Conservation (phyloP, 192 early-diverging fungal genomes). For the Pilaira anomala region DNA sequence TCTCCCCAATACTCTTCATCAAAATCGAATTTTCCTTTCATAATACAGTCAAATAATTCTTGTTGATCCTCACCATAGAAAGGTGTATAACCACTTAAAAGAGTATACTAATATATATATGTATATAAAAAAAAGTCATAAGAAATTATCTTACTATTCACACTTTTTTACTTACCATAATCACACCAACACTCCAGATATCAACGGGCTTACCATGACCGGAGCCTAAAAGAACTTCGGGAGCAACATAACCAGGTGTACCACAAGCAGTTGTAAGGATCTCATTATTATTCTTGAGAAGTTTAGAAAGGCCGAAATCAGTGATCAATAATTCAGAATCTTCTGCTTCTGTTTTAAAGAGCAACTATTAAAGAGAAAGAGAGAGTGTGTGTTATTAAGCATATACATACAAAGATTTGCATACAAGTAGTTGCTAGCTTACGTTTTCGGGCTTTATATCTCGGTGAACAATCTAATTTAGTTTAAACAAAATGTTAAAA, state of each 20-base stretch:
- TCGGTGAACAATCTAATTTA: constrained; percentile 67
- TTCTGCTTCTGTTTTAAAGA: constrained; percentile 45
- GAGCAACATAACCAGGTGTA: constrained; percentile 61
- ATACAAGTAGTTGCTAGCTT: no score
- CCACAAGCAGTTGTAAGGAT: constrained; percentile 66
- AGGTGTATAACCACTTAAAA: constrained; percentile 72
- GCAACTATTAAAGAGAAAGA: constrained; percentile 20
- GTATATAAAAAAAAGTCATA: no score
- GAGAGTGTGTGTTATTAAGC: not conserved
- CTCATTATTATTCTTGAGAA: constrained; percentile 52
- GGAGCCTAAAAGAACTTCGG: constrained; percentile 61
- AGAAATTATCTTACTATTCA: not conserved
- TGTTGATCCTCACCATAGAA: constrained; percentile 60
- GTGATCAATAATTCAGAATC: constrained; percentile 59
- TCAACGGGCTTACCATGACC: constrained; percentile 67
- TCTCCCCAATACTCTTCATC: constrained; percentile 72
- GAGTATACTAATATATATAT: constrained; percentile 46
- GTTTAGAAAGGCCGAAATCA: constrained; percentile 74
- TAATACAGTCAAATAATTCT: constrained; percentile 59
- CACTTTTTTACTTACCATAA: constrained; percentile 33
- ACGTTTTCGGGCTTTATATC: constrained; percentile 82
- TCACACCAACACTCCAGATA: constrained; percentile 77
- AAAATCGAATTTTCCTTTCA: constrained; percentile 59
- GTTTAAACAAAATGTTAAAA: constrained; percentile 3
- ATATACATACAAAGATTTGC: not conserved